Evolutionary conservation across 257 asterid species (phyloP).

Genomic region (Solanum etuberosum): DNA sequence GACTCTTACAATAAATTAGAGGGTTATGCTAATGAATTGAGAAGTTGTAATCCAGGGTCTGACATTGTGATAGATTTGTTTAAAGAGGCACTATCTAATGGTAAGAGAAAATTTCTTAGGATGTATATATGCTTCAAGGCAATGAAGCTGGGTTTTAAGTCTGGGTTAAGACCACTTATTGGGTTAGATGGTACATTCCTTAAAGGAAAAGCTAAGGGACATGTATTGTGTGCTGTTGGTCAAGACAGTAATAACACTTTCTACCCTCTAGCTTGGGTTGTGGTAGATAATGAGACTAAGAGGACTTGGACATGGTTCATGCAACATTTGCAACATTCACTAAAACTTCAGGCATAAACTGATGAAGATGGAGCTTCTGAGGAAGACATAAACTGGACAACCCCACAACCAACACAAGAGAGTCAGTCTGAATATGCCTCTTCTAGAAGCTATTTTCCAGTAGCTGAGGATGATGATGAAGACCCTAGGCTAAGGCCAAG

Average conservation of each 20-base stretch:
- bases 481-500: neutral
- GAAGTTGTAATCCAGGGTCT: neutral
- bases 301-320: neutral
- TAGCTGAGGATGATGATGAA: neutral
- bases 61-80: neutral
- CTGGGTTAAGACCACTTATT: too few relatives aligned
- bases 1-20: neutral
- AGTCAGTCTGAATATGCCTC: accelerated
- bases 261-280: neutral
- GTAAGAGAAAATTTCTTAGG: neutral
- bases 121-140: neutral
- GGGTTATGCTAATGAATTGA: neutral
- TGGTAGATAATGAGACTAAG: neutral
- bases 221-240: too few relatives aligned
- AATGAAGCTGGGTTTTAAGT: neutral
- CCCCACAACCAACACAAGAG: neutral
- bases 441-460: too few relatives aligned
- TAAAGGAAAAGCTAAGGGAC: neutral
- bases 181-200: too few relatives aligned
- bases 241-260: neutral
- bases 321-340: too few relatives aligned
- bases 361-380: neutral
- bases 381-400: neutral
- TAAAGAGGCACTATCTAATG: neutral
- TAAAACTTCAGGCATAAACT: too few relatives aligned